Conservation (phyloP, 2,329 filamentous ascomycete genomes). For the Pezicula rhizophila region DNA sequence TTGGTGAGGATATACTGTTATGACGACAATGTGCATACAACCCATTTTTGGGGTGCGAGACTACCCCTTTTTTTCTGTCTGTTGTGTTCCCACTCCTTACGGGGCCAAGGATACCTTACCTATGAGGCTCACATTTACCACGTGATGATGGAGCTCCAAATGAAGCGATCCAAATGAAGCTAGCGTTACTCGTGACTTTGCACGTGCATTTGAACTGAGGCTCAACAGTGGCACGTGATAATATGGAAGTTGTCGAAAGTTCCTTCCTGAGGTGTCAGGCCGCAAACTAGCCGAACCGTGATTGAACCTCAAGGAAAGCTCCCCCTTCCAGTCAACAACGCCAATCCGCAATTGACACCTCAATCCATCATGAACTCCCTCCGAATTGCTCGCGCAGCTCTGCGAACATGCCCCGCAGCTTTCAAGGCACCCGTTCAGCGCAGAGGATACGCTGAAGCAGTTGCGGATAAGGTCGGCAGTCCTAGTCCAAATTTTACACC, state of each 20-base stretch:
- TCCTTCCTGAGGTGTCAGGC: not conserved
- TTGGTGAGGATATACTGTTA: no score
- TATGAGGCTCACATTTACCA: no score
- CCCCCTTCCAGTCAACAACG: slow-evolving; percentile 25
- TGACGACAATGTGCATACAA: no score
- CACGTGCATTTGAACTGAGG: not conserved
- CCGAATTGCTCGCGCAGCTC: slow-evolving; percentile 83
- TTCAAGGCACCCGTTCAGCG: slow-evolving; percentile 73
- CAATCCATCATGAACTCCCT: slow-evolving; percentile 79
- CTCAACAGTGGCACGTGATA: not conserved
- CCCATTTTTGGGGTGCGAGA: no score
- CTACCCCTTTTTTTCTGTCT: no score
- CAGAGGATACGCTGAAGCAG: slow-evolving; percentile 85
- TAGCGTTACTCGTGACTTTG: no score
- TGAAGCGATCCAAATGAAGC: no score
- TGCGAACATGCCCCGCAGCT: slow-evolving; percentile 74
- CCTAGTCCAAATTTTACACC: slow-evolving; percentile 16
- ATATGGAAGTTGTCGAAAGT: no score
- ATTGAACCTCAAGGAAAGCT: slow-evolving; percentile 3
- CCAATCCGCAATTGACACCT: slow-evolving; percentile 34
- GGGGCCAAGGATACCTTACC: no score
- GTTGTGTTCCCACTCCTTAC: no score
- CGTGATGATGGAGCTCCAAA: no score
- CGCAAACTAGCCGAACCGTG: slow-evolving; percentile 1
- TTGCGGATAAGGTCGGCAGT: slow-evolving; percentile 67